Base-by-base conservation (phyloP, 2,329 filamentous ascomycete genomes). In the Fusarium siculi region DNA sequence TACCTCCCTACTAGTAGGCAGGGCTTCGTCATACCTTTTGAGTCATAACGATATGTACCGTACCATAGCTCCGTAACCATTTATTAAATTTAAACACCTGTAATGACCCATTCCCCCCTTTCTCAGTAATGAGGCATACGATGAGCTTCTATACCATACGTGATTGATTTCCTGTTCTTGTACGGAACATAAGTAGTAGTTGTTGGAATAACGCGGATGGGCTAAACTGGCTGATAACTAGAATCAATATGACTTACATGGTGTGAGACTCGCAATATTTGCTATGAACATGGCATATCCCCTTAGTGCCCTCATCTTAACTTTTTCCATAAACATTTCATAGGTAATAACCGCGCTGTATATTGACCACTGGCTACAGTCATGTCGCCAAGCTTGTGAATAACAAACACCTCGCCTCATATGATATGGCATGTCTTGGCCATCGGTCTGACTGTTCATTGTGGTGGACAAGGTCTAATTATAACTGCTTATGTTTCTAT, bases 11-110 rank as follows among this genome's bases (percentile, higher is more conserved):
- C 28, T 15, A 63, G 60, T 40, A 54, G 44, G 42, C 55, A 66
- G 53, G 52, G 50, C 67, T 50, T 58, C 59, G 70, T 73, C 75
- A 74, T 76, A 52, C 32, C 36, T 39, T 43, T 63, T 76, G 75
- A 74, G 75, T 77, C 73, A 76, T 61, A 62, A 68, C 47, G 43
- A 47, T 49, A 56, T 44, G 54, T 61, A 36, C 30, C 47, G 54
- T 61, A 39, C 30, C 47, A 37, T 30, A 44, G 25, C 42, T 36
- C 19, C 7, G 25, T 28, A 30, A 30, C 15, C 56, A 43, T 21
- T 44, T 25, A 25, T 12, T 36, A 32, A 28, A 25, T 28, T 32
- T 37, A 28, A 40, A 19, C 19, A 23, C 16, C 23, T 11, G 23
- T 7, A 16, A 43, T 49, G 53, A 25, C 39, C 7, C n/a, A 18